Evolutionary conservation across 441 rosid genomes (phyloP).

Genomic region (California macrophylla): DNA sequence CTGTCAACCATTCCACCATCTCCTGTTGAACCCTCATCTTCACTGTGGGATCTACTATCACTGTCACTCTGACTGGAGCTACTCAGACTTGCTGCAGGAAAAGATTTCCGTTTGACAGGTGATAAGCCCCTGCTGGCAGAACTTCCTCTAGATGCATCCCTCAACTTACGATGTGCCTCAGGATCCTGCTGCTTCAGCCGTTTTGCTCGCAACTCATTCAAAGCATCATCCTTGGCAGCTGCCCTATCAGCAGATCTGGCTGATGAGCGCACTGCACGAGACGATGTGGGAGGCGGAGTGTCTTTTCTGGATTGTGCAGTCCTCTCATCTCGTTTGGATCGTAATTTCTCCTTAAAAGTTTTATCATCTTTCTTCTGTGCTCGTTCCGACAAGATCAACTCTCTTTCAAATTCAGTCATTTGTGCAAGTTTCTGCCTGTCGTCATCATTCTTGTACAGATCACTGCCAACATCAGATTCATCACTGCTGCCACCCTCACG

Average conservation of each 20-base stretch:
- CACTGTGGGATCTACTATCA: conserved; percentile 73
- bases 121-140: conserved; percentile 52
- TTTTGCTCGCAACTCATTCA: conserved; percentile 81
- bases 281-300: conserved; percentile 47
- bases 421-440: conserved; percentile 66
- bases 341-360: conserved; percentile 64
- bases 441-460: conserved; percentile 79
- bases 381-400: conserved; percentile 74
- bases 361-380: conserved; percentile 93
- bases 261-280: conserved; percentile 68
- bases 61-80: conserved; percentile 77
- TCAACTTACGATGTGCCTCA: conserved; percentile 57
- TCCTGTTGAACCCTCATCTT: conserved; percentile 71
- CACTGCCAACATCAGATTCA: conserved; percentile 81
- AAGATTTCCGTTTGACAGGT: conserved; percentile 51
- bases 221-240: conserved; percentile 80
- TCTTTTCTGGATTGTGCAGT: conserved; percentile 50
- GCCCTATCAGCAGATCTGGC: conserved; percentile 91
- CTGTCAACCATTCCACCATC: conserved; percentile 83
- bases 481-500: conserved; percentile 66
- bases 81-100: conserved; percentile 53
- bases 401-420: conserved; percentile 82
- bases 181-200: conserved; percentile 90
- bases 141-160: conserved; percentile 64
- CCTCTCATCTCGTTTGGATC: conserved; percentile 67